Base-by-base conservation (phyloP, 2,329 filamentous ascomycete species). In the Aspergillus sergii region DNA sequence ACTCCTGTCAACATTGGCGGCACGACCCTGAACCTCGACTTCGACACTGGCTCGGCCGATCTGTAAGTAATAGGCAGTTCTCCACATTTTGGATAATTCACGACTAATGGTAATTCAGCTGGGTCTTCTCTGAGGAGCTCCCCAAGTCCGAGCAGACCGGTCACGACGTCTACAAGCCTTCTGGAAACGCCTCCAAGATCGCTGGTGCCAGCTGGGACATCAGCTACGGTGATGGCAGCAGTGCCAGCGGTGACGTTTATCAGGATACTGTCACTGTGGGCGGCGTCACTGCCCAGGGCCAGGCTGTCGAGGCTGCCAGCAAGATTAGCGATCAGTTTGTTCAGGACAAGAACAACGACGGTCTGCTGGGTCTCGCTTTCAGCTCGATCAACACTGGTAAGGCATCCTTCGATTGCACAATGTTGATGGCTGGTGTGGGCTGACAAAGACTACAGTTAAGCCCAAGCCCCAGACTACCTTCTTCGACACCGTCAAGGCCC, bases 41-140 rank as follows among this genome's bases (percentile, higher is more conserved):
- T 93, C 64, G 91, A 93, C 68, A 93, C 91, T 16, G 89, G 83
- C 66, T 90, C 82, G 66, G 83, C 88, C 48, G 89, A 91, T 77
- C 84, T 91, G 89, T 88, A 76, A 79, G 85, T 79, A 14, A 14
- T 45, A 26, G 28, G 1, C 30, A 16, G 2, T 28, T n/a, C 16
- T 8, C 32, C 56, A 34, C 5, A 51, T 30, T 14, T 32, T 51
- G 50, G 26, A 39, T 43, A 23, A 60, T 14, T 9, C 21, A 28
- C 21, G 39, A 39, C 58, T 69, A 59, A 75, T 43, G 14, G 36
- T 58, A 28, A 16, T 55, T 36, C 61, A 88, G 86, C 56, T 95
- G 85, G 85, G 90, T 87, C 46, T 91, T 89, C 76, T 90, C 88
- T 0, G 82, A 81, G 21, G 81, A 88, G 28, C 85, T 88, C 16